phyloP scores from a whole-genome alignment of 305 asterid genomes.

The Lippia alba region DNA sequence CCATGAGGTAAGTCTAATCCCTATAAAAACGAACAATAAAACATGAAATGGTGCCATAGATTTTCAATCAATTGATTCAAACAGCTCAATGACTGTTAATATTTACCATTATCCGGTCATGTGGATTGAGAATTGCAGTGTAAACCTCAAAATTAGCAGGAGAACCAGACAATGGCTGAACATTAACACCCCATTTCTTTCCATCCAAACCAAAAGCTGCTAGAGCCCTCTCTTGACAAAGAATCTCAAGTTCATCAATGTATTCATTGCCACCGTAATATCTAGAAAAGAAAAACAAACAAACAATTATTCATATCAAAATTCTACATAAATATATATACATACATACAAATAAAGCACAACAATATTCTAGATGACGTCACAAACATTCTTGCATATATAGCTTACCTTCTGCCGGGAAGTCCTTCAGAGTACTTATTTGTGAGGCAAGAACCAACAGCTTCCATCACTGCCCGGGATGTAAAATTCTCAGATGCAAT shows the following conservation, averaged over 20 bases:
- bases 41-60: background rate
- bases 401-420: conserved; percentile 84
- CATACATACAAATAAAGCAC: too few relatives aligned
- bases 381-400: background rate
- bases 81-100: background rate
- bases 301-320: background rate
- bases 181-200: conserved; percentile 87
- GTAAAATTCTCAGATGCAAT: conserved; percentile 98
- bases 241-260: conserved; percentile 87
- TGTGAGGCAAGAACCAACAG: conserved; percentile 99
- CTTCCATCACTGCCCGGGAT: conserved; percentile 99
- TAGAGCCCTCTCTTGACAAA: conserved; percentile 92
- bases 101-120: conserved; percentile 85
- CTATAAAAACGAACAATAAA: conserved; percentile 40
- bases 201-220: conserved; percentile 83
- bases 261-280: conserved; percentile 94
- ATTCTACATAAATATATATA: background rate
- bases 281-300: conserved; percentile 42
- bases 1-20: conserved; percentile 93
- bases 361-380: background rate
- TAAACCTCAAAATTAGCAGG: conserved; percentile 88
- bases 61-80: conserved; percentile 10
- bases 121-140: conserved; percentile 80
- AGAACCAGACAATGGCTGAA: conserved; percentile 86
- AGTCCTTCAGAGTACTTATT: conserved; percentile 96